Evolutionary conservation across 371 early-diverging fungal genomes (phyloP), one percentile per base, ranked within the genome.

Genomic region (Racocetra persica): DNA sequence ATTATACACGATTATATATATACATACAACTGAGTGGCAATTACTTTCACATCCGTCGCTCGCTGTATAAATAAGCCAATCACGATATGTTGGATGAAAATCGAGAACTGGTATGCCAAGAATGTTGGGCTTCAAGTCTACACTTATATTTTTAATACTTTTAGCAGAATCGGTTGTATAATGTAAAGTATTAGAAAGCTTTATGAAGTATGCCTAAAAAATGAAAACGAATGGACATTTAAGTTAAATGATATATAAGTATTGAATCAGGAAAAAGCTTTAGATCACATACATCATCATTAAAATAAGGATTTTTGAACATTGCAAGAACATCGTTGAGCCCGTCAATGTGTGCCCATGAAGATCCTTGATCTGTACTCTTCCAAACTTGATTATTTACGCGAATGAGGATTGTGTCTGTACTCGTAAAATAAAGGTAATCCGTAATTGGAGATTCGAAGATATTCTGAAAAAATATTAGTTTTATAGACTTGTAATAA

Each of bases 31-130:
- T 5, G 93, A 89, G 79, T 87, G 91, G 80, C 96, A 96, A 18
- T 84, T 81, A 18, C 81, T 57, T 7, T 84, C 87, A 81, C 94
- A 94, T 18, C 86, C 86, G 18, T 80, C 80, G 66, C 92, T 90
- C 24, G 94, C 97, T 71, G 92, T 66, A 80, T 87, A 97, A 51
- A 98, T 84, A n/a, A 95, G 82, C 90, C 95, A 94, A 24, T 90
- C 91, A 8, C 89, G 84, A 32, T 94, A 89, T 0, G 88, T 87
- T 8, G 95, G 92, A 81, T 98, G 98, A 91, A 95, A 97, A 55
- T 88, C 91, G 82, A 97, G 87, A 4, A 87, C 71, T 22, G 88
- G 88, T 36, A 90, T 84, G 18, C 84, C 84, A 10, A 91, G 84
- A 10, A 87, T 84, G 77, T 89, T 93, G 2, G 96, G 91, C 0